phyloP scores from a whole-genome alignment of 1,284 basidiomycete species.

The Irpex lacteus region DNA sequence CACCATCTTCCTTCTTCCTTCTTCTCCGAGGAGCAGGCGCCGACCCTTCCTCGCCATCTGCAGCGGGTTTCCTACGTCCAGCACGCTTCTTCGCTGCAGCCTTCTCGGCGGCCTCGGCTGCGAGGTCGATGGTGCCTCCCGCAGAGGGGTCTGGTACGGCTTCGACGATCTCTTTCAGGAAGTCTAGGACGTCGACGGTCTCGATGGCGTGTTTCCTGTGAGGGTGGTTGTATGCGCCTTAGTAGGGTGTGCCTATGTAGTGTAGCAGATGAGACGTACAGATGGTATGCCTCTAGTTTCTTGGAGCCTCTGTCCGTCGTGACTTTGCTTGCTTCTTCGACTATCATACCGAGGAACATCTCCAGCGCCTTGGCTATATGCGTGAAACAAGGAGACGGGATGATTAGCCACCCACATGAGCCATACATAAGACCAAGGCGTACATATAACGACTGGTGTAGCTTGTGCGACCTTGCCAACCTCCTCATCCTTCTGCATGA shows the following conservation, averaged over 20 bases:
- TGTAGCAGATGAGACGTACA: conserved; percentile 59
- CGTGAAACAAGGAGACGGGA: conserved; percentile 1
- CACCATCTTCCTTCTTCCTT: conserved; percentile 31
- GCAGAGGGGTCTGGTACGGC: conserved; percentile 86
- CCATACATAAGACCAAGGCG: conserved; percentile 29
- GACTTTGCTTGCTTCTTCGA: conserved; percentile 84
- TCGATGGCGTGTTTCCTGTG: conserved; percentile 91
- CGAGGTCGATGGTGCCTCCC: conserved; percentile 71
- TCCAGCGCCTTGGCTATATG: conserved; percentile 90
- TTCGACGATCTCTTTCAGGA: conserved; percentile 94
- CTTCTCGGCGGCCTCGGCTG: conserved; percentile 51
- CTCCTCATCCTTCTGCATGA: conserved; percentile 99
- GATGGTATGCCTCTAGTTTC: conserved; percentile 91
- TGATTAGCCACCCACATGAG: neutral
- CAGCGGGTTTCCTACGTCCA: conserved; percentile 43
- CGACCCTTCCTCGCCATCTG: conserved; percentile 30
- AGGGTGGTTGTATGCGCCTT: too few relatives aligned
- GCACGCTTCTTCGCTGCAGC: conserved; percentile 54
- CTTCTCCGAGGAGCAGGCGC: conserved; percentile 22
- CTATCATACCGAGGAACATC: conserved; percentile 86
- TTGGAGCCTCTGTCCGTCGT: conserved; percentile 80
- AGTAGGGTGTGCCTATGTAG: neutral
- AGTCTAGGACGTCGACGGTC: conserved; percentile 89
- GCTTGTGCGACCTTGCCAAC: conserved; percentile 98
- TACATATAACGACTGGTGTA: conserved; percentile 96